These are phyloP conservation scores for Drosera spatulata DNA, from an alignment of 179 eudicot species.

Conservation along the genomic window DNA sequence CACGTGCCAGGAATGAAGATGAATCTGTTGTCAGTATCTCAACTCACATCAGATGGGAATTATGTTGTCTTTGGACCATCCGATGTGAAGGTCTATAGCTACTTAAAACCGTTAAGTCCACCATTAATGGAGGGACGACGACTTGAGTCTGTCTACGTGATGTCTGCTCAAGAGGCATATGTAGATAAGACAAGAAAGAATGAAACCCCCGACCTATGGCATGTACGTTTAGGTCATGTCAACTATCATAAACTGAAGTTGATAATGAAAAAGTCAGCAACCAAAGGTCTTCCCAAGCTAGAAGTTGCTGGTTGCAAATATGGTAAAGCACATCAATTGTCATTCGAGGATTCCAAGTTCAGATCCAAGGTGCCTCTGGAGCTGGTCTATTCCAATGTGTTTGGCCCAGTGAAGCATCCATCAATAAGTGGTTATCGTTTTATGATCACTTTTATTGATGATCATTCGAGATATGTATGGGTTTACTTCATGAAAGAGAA, in stretches of 20 bases:
- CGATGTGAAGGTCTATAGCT: too few relatives aligned
- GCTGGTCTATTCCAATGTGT: neutral
- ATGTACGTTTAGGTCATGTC: neutral
- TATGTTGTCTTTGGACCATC: too few relatives aligned
- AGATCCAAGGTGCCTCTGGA: neutral
- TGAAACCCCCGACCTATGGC: neutral
- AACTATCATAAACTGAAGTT: neutral
- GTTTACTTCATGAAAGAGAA: neutral
- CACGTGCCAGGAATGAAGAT: conserved; percentile 4
- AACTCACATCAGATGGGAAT: too few relatives aligned
- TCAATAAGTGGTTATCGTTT: neutral
- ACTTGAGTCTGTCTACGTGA: too few relatives aligned
- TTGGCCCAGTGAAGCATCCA: neutral
- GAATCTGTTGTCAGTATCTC: conserved; percentile 4
- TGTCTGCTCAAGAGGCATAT: too few relatives aligned
- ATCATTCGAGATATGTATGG: neutral
- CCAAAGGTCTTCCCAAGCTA: too few relatives aligned
- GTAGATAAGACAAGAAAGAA: conserved; percentile 4
- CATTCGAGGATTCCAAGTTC: neutral
- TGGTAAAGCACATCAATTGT: too few relatives aligned
- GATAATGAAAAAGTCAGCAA: too few relatives aligned
- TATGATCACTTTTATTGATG: neutral
- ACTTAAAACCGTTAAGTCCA: too few relatives aligned
- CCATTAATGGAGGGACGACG: too few relatives aligned
- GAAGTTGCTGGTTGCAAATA: too few relatives aligned